A percentile compares a stretch with the other conserved stretches of the same genome.
Evolutionary conservation across 257 asterid genomes (phyloP).

Genomic region (Lantana camara): DNA sequence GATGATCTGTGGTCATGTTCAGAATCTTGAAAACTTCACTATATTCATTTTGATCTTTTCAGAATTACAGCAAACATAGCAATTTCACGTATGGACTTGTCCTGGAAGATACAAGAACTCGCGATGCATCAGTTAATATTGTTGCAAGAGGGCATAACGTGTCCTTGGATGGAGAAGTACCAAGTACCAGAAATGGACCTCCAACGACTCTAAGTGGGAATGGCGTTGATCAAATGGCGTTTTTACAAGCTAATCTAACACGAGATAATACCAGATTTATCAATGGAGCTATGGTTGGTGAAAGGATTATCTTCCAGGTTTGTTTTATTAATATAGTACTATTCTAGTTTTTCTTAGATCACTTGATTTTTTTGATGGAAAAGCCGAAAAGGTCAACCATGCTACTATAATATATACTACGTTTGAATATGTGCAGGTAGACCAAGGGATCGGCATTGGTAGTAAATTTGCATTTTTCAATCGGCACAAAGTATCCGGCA

Average conservation of each 20-base stretch:
- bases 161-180: slow-evolving; percentile 85
- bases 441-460: slow-evolving; percentile 93
- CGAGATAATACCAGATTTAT: slow-evolving; percentile 90
- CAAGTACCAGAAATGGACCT: slow-evolving; percentile 84
- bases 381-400: too few species aligned
- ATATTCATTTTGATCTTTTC: too few species aligned
- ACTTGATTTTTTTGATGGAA: too few species aligned
- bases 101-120: slow-evolving; percentile 94
- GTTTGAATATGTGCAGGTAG: slow-evolving; percentile 89
- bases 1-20: too few species aligned
- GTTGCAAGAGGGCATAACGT: slow-evolving; percentile 89
- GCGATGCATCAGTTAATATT: slow-evolving; percentile 93
- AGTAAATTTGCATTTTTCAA: slow-evolving; percentile 84
- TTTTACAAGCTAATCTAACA: slow-evolving; percentile 89
- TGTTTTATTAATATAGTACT: neutral
- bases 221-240: slow-evolving; percentile 91
- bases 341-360: slow-evolving; percentile 15
- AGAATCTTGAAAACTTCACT: too few species aligned
- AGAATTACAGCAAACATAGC: slow-evolving; percentile 94
- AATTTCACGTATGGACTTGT: slow-evolving; percentile 95
- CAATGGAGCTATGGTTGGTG: slow-evolving; percentile 96
- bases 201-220: slow-evolving; percentile 99
- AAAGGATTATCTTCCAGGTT: slow-evolving; percentile 94
- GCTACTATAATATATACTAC: too few species aligned
- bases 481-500: slow-evolving; percentile 83